Conservation (phyloP, 495 filamentous ascomycete genomes). For the Hyaloscypha hepaticicola region DNA sequence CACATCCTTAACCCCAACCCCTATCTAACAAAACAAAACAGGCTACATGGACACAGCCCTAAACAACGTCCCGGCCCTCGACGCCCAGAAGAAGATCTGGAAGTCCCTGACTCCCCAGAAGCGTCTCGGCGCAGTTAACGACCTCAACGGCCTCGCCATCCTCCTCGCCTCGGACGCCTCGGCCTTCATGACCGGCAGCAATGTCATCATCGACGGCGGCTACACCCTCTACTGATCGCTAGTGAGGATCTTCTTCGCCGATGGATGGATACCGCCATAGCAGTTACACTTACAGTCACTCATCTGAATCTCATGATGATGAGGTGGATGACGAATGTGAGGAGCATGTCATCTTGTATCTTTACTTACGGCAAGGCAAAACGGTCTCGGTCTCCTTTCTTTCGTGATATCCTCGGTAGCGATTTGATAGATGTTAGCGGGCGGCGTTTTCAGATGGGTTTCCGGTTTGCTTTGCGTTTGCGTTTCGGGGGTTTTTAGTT, state of each 20-base stretch:
- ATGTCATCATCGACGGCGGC: slow-evolving; percentile 72
- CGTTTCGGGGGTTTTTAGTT: neutral
- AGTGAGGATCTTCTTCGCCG: slow-evolving; percentile 12
- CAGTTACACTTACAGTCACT: neutral
- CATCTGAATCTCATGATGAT: neutral
- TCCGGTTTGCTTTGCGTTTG: neutral
- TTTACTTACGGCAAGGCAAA: neutral
- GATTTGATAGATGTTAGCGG: neutral
- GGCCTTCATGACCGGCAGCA: slow-evolving; percentile 75
- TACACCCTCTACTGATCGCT: slow-evolving; percentile 41
- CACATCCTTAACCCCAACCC: neutral
- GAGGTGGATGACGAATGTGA: neutral
- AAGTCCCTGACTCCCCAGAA: slow-evolving; percentile 68
- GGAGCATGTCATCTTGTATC: neutral
- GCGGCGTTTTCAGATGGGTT: neutral
- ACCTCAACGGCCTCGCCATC: slow-evolving; percentile 72
- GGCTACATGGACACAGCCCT: slow-evolving; percentile 78
- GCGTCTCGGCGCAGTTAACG: slow-evolving; percentile 70
- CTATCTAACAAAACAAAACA: slow-evolving; percentile 3
- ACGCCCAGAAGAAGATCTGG: slow-evolving; percentile 81
- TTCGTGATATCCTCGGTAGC: neutral
- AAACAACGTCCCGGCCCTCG: slow-evolving; percentile 69
- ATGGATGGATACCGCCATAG: slow-evolving; percentile 10
- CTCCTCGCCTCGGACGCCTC: slow-evolving; percentile 73
- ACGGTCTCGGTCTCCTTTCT: neutral